Conservation (phyloP, 257 asterid species). For the Osmanthus fragrans region DNA sequence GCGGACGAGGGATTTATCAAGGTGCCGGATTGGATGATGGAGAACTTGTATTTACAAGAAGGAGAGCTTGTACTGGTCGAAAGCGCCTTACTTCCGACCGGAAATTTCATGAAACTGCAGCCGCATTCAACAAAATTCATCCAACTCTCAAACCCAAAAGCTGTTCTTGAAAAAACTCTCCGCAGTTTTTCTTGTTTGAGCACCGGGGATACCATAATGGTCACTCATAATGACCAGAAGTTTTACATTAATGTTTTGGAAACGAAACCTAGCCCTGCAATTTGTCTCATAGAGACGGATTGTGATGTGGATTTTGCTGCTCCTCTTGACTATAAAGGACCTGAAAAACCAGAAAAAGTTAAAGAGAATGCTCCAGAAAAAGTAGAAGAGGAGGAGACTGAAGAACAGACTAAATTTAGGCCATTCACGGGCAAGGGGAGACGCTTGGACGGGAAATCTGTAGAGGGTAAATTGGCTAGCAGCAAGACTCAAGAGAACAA, state of each 20-base stretch:
- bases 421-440: slow-evolving; percentile 32
- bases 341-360: slow-evolving; percentile 21
- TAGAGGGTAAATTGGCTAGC: not conserved
- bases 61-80: slow-evolving; percentile 36
- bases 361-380: slow-evolving; percentile 26
- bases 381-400: slow-evolving; percentile 28
- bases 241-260: slow-evolving; percentile 37
- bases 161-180: slow-evolving; percentile 36
- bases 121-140: slow-evolving; percentile 37
- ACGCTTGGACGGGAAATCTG: slow-evolving; percentile 30
- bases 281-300: slow-evolving; percentile 37
- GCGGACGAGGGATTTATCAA: slow-evolving; percentile 41
- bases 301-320: slow-evolving; percentile 43
- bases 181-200: slow-evolving; percentile 41
- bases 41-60: slow-evolving; percentile 39
- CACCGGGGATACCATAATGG: slow-evolving; percentile 41
- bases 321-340: slow-evolving; percentile 40
- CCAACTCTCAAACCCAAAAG: slow-evolving; percentile 38
- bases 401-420: slow-evolving; percentile 20
- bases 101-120: slow-evolving; percentile 36
- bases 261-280: slow-evolving; percentile 34
- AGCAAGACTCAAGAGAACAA: not conserved
- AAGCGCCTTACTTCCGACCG: slow-evolving; percentile 26
- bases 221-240: slow-evolving; percentile 31
- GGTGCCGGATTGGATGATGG: slow-evolving; percentile 45